Base-by-base conservation (phyloP, 306 rosid species). In the Vigna trinervia region DNA sequence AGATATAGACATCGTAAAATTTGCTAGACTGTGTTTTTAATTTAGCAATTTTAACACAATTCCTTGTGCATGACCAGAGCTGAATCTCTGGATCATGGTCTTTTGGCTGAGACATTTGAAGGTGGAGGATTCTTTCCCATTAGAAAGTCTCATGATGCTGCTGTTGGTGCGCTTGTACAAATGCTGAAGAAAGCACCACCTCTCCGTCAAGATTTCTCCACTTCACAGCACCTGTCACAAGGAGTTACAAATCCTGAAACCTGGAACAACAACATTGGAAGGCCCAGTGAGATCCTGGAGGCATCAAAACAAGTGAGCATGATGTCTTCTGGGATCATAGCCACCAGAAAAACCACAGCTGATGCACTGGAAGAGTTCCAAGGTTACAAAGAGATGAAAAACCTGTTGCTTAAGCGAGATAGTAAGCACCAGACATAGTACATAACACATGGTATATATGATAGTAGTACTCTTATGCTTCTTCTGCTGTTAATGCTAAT, bases 331-430 rank as follows among this genome's bases (percentile, higher is more conserved):
- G 89, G 81, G 58, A 79, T 83, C 48, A 59, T 28, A 36, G 30
- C 70, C 54, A 45, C 82, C 48, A 69, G 74, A 69, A 92, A 85
- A 84, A 94, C 97, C 67, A 87, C 96, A 10, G 74, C 84, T 13
- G 97, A 92, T 85, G 96, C 97, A 58, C 87, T 92, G 82, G 86
- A 89, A 92, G 98, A 94, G 89, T 89, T 89, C 54, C 89, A 87
- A 73, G 83, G 83, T 52, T 94, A 92, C 88, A 86, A 81, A 83
- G 89, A 85, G 57, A 85, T 89, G 92, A 94, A 90, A 69, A 89
- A 81, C 53, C 30, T 84, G 89, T 67, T 92, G 78, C 86, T 89
- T 13, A 80, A 22, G 69, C 87, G 59, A 75, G 85, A 82, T 17
- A 58, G 82, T 10, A 82, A 86, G 48, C 71, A 85, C 58, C 78